Base-by-base conservation (phyloP, 1,284 basidiomycete species). In the Cutaneotrichosporon curvatum region DNA sequence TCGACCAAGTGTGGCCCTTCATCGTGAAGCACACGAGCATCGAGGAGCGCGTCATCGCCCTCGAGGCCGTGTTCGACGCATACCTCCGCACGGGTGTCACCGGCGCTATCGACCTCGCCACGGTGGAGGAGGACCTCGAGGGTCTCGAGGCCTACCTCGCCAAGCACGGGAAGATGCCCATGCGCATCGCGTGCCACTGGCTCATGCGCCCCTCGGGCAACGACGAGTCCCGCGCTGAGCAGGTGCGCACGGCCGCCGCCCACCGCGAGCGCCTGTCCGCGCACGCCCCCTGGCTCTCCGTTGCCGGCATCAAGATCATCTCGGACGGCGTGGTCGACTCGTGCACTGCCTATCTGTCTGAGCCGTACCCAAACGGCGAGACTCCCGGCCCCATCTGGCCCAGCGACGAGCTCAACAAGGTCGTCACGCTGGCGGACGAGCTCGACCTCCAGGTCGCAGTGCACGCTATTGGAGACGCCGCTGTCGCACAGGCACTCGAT, bases 391-490 rank as follows among this genome's bases (percentile, higher is more conserved):
- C 63, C 20, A 65, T 65, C 45, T 65, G 63, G 63, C 51, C 57
- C 4, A 18, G 38, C 11, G 51, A 53, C 6, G 47, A 61, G 33
- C 48, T 65, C 8, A 15, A 46, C 15, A 47, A 50, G 15, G 57
- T 61, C n/a, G 50, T 63, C 18, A 35, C 36, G 2, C 53, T 55
- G 4, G 63, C 63, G 6, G 63, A 65, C 44, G 32, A 38, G 11
- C 49, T 57, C 16, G 61, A 55, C 16, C 47, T 65, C 5, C 63
- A 65, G 38, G 47, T 63, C 4, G 63, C 63, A 2, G 38, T 58
- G 4, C 63, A 65, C 25, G 61, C 63, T 12, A 60, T 65, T 19
- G 63, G 63, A 1, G 63, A 65, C 45, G 63, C 63, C 10, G 63
- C 63, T 3, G 50, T 52, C 14, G 56, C 53, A n/a, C 51, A 53